A percentile compares a stretch with the other conserved stretches of the same genome.
Conservation (phyloP, 2,329 filamentous ascomycete species). For the Penicillium decumbens region DNA sequence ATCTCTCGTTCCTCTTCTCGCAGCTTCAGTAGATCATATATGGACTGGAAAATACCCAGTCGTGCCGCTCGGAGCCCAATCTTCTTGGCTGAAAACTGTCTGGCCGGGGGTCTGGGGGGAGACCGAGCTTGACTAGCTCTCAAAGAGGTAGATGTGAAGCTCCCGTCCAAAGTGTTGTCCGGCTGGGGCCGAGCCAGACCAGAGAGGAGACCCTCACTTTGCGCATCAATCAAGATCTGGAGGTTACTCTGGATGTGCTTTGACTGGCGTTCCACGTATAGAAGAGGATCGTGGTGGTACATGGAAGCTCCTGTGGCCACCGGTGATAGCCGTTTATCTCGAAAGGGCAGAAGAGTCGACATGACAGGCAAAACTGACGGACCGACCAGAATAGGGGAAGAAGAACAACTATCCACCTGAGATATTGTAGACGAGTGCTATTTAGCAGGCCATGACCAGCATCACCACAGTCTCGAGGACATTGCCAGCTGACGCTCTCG, state of each 20-base stretch:
- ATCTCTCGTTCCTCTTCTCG: constrained; percentile 54
- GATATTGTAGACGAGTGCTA: background rate
- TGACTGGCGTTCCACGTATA: constrained; percentile 51
- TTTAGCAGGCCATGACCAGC: background rate
- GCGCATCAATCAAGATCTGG: constrained; percentile 57
- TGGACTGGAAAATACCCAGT: constrained; percentile 54
- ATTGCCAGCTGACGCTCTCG: constrained; percentile 4
- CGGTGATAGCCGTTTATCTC: constrained; percentile 24
- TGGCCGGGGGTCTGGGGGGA: constrained; percentile 36
- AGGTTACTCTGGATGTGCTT: constrained; percentile 54
- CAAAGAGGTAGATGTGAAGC: constrained; percentile 35
- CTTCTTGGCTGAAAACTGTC: constrained; percentile 42
- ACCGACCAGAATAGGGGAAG: background rate
- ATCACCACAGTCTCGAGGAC: background rate
- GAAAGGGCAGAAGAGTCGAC: constrained; percentile 29
- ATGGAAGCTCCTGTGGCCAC: constrained; percentile 30
- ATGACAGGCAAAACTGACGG: constrained; percentile 18
- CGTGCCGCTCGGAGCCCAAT: constrained; percentile 52
- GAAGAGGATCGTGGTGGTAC: constrained; percentile 41
- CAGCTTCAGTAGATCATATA: constrained; percentile 52
- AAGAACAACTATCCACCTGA: background rate
- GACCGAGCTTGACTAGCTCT: constrained; percentile 28
- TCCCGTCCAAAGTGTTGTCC: constrained; percentile 49
- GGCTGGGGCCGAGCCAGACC: constrained; percentile 40
- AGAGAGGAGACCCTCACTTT: constrained; percentile 54